Evolutionary conservation across 2,329 filamentous ascomycete species (phyloP), one percentile per base, ranked within the genome.

Genomic region (Colletotrichum sublineola): DNA sequence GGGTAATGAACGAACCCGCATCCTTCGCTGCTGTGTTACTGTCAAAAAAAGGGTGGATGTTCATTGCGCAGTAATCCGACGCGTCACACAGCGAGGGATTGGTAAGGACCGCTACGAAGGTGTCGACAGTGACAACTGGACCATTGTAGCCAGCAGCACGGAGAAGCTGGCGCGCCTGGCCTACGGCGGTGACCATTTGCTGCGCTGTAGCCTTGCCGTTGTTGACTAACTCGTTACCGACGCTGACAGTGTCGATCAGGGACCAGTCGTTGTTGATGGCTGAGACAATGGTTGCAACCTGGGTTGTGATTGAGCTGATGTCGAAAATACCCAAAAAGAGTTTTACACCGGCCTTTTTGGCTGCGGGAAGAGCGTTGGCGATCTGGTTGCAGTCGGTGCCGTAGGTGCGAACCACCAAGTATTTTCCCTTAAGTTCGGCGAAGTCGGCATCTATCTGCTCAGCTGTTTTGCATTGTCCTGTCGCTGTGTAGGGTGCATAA

Each of bases 1-100:
- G 83, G 50, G 85, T 80, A 50, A 95, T 88, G 81, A 94, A 97
- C 0, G 80, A 76, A 4, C 94, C 94, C 2, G 94, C 90, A 42
- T 89, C 81, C 0, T 84, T 81, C 1, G 94, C 88, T 2, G 81
- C 80, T 36, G 88, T 88, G 58, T 88, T 89, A 4, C 85, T 81
- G 76, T 97, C 93, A 81, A 96, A 97, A 87, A 95, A 97, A 15
- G 94, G 89, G 81, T 97, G 94, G 75, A 91, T 89, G 82, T 97
- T 97, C 79, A 92, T 89, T 20, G 94, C 93, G 77, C 92, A 94
- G 83, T 93, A 94, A 78, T 97, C 94, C 1, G 92, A 93, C 57
- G 85, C 86, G 36, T 90, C 81, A 82, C 94, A 97, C 60, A 97
- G 86, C 63, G 88, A 83, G 0, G 92, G 91, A 76, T 96, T 88